These are phyloP conservation scores for Mediolabrus comicus DNA, from an alignment of 108 stramenopile genomes.

Conservation along the genomic window DNA sequence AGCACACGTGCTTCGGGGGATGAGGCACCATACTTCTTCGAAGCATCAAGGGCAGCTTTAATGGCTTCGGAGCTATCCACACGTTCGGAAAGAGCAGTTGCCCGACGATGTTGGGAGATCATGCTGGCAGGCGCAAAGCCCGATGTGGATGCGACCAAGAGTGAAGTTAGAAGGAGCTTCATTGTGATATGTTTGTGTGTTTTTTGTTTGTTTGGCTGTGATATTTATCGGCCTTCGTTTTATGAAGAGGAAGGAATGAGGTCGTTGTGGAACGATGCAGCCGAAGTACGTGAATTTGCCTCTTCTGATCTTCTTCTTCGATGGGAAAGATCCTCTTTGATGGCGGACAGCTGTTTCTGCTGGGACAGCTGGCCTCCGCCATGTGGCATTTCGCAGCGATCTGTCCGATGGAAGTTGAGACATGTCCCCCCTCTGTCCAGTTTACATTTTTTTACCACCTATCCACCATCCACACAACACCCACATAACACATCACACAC, in stretches of 20 bases:
- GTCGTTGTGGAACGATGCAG: background rate
- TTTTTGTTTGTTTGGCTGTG: background rate
- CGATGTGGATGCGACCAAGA: constrained; percentile 17
- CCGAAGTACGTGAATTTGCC: background rate
- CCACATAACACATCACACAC: too few species aligned
- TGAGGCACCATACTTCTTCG: constrained; percentile 60
- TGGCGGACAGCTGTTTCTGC: background rate
- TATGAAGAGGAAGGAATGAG: background rate
- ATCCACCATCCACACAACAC: too few species aligned
- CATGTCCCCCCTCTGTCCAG: too few species aligned
- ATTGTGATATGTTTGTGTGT: constrained; percentile 18
- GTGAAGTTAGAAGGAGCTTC: constrained; percentile 41
- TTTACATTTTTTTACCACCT: too few species aligned
- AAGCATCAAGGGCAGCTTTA: constrained; percentile 64
- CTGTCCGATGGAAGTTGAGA: background rate
- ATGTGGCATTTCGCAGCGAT: background rate
- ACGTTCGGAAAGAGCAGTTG: constrained; percentile 18
- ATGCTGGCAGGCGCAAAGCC: constrained; percentile 39
- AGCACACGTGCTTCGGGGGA: constrained; percentile 68
- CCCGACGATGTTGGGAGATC: background rate
- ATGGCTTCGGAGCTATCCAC: constrained; percentile 47
- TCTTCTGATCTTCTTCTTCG: background rate
- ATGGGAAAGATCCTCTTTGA: background rate
- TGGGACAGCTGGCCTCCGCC: background rate
- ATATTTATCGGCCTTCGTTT: background rate